Base-by-base conservation (phyloP, 1,284 basidiomycete species). In the Peniophora sp. region DNA sequence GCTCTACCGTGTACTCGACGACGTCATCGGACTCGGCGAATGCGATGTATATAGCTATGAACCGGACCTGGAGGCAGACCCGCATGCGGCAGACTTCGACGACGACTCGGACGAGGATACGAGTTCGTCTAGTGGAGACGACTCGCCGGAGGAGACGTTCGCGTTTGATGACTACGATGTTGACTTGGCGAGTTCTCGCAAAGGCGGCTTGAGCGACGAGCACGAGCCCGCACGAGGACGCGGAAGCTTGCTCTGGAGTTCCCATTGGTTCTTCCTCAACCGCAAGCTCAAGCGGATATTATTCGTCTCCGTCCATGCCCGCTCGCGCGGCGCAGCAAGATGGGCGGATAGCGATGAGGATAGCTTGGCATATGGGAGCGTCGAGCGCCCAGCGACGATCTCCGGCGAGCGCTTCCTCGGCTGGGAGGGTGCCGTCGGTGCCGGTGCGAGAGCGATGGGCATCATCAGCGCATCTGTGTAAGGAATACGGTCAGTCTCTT, bases 231-330 rank as follows among this genome's bases (percentile, higher is more conserved):
- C 60, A 55, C 69, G 64, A 51, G 69, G 71, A 51, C 62, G 71
- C 14, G 92, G 92, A n/a, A 89, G 92, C 3, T 73, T 98, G 52
- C 75, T 98, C 5, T 98, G 95, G 96, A 93, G 91, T 34, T 94
- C 92, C 14, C 93, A 97, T 65, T 97, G 93, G 82, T 97, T 99
- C 74, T 97, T 99, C 74, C 78, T 95, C 65, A 97, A 95, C 73
- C 81, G 87, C 64, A 96, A 92, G 65, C 72, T 85, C 69, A 98
- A 97, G 73, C 83, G 96, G 19, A 85, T 99, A 60, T 68, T 99
- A 48, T 98, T 97, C 67, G 81, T 97, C 53, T 91, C 92, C 0
- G 84, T 93, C 6, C 97, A 93, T 92, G 91, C 92, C n/a, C 79
- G 88, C 36, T 86, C 89, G 50, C 79, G 78, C 59, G 77, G 79